These are phyloP conservation scores for Xylaria nigripes DNA, from an alignment of 495 filamentous ascomycete genomes.

Conservation along the genomic window DNA sequence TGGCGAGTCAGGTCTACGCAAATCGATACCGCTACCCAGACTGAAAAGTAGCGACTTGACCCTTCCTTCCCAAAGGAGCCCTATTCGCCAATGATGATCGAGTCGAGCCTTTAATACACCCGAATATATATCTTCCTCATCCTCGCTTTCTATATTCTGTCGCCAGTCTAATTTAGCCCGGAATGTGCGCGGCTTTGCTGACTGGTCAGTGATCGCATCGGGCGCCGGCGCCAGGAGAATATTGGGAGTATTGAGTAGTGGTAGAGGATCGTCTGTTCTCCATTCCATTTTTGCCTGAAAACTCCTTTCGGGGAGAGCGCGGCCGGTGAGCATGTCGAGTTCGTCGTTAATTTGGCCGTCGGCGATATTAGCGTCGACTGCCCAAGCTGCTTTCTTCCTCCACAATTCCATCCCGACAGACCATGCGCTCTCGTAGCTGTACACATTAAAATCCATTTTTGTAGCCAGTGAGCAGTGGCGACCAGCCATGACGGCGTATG, in stretches of 20 bases:
- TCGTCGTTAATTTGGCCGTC: constrained; percentile 8
- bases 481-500: constrained; percentile 81
- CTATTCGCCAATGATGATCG: constrained; percentile 75
- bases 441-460: constrained; percentile 93
- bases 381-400: constrained; percentile 44
- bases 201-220: constrained; percentile 2
- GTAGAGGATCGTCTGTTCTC: constrained; percentile 38
- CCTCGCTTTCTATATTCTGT: constrained; percentile 21
- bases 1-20: constrained; percentile 60
- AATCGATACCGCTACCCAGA: constrained; percentile 70
- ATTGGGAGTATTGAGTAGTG: constrained; percentile 9
- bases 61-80: constrained; percentile 87
- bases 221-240: constrained; percentile 2
- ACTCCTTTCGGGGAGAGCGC: constrained; percentile 33
- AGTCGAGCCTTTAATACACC: constrained; percentile 87
- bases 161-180: constrained; percentile 12
- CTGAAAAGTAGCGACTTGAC: constrained; percentile 90
- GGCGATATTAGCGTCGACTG: constrained; percentile 35
- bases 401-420: constrained; percentile 86
- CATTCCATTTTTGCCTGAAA: constrained; percentile 49
- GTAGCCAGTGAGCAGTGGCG: constrained; percentile 75
- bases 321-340: constrained; percentile 9
- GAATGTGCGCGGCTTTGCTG: constrained; percentile 5
- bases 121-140: constrained; percentile 57
- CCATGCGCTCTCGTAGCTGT: constrained; percentile 93